These are phyloP conservation scores for Catunica adiposa DNA, from an alignment of 2,329 filamentous ascomycete species.

Conservation along the genomic window DNA sequence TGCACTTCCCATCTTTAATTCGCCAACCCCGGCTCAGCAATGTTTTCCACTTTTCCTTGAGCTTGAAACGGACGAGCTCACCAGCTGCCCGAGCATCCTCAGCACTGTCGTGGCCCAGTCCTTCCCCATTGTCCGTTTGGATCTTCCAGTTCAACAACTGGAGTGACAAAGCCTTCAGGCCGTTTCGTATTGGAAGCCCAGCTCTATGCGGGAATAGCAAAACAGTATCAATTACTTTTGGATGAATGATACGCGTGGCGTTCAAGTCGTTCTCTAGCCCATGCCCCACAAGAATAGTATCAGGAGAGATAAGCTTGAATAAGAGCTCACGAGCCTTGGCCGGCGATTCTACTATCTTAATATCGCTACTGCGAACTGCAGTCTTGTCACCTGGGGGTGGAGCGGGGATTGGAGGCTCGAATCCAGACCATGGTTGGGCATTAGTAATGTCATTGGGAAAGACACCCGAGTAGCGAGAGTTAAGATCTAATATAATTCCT, in stretches of 20 bases:
- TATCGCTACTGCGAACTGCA: constrained; percentile 22
- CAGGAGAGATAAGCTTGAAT: constrained; percentile 55
- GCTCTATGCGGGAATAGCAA: constrained; percentile 64
- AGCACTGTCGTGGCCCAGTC: constrained; percentile 59
- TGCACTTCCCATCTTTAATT: constrained; percentile 30
- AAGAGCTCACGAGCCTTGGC: constrained; percentile 58
- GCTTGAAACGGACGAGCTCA: constrained; percentile 59
- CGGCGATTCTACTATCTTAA: constrained; percentile 64
- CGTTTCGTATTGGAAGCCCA: constrained; percentile 61
- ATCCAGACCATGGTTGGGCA: constrained; percentile 40
- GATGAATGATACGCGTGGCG: constrained; percentile 66
- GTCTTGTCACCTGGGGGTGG: constrained; percentile 17
- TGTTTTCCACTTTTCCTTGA: constrained; percentile 52
- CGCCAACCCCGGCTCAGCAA: constrained; percentile 54
- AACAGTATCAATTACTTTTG: constrained; percentile 69
- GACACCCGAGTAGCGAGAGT: constrained; percentile 83
- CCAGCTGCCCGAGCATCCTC: constrained; percentile 85
- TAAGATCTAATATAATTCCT: constrained; percentile 75
- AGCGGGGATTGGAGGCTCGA: constrained; percentile 18
- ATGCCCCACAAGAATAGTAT: constrained; percentile 78
- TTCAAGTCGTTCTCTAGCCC: constrained; percentile 94
- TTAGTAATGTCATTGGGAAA: constrained; percentile 57
- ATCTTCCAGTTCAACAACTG: constrained; percentile 59
- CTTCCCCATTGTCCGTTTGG: constrained; percentile 43
- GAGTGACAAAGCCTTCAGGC: constrained; percentile 59